phyloP scores from a whole-genome alignment of 2,329 filamentous ascomycete genomes.

The Clonostachys rhizophaga region DNA sequence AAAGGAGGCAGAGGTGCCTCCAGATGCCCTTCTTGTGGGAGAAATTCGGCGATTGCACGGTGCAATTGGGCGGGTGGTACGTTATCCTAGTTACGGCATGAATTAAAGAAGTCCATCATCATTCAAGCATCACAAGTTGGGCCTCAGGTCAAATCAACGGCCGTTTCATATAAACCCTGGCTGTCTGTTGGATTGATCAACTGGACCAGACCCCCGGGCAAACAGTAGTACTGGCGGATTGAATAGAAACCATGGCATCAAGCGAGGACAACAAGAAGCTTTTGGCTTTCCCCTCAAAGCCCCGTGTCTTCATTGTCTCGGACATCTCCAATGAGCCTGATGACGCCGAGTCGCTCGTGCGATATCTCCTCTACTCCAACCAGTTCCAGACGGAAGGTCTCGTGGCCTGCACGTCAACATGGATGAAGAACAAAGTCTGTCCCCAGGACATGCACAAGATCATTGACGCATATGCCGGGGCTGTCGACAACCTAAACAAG shows the following conservation, averaged over 20 bases:
- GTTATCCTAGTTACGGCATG: too few relatives aligned
- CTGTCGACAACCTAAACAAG: neutral
- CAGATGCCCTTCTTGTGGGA: too few relatives aligned
- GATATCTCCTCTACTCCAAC: slow-evolving; percentile 34
- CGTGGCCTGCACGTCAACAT: slow-evolving; percentile 34
- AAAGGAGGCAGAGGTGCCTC: too few relatives aligned
- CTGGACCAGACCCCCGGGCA: too few relatives aligned
- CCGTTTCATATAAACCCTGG: too few relatives aligned
- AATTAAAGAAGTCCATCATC: too few relatives aligned
- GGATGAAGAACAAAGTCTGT: slow-evolving; percentile 26
- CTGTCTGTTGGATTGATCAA: too few relatives aligned
- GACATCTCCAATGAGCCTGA: slow-evolving; percentile 38
- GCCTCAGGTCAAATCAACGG: too few relatives aligned
- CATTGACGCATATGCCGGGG: neutral
- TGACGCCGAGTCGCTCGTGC: slow-evolving; percentile 31
- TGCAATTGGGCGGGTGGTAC: too few relatives aligned
- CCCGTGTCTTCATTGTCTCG: slow-evolving; percentile 28
- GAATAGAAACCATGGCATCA: neutral
- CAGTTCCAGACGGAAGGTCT: slow-evolving; percentile 34
- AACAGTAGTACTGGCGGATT: too few relatives aligned
- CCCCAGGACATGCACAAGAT: slow-evolving; percentile 2
- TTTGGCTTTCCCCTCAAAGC: slow-evolving; percentile 8
- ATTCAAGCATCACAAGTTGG: too few relatives aligned
- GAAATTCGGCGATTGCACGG: too few relatives aligned
- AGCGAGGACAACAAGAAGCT: neutral